A percentile compares a stretch with the other conserved stretches of the same genome.
These are phyloP conservation scores for Calvatia gigantea DNA, from an alignment of 768 basidiomycete species.

Conservation along the genomic window DNA sequence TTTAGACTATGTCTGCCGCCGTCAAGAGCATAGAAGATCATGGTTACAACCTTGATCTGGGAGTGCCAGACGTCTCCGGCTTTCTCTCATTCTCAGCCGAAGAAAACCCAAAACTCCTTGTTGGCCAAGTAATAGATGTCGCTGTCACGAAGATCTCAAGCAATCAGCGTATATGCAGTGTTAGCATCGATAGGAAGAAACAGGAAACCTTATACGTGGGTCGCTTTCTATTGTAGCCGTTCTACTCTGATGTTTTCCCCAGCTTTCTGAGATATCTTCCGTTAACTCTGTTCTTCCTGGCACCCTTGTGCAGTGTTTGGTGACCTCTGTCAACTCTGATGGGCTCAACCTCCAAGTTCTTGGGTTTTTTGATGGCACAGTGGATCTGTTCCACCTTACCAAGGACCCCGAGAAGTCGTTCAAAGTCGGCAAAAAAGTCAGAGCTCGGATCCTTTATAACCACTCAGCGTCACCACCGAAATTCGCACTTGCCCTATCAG, in stretches of 20 bases:
- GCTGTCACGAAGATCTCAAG: conserved; percentile 65
- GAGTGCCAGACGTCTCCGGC: conserved; percentile 72
- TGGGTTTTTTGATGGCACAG: conserved; percentile 89
- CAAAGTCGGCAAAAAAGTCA: conserved; percentile 73
- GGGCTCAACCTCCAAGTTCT: conserved; percentile 88
- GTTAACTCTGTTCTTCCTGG: conserved; percentile 87
- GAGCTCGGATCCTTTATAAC: conserved; percentile 81
- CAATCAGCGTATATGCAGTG: conserved; percentile 77
- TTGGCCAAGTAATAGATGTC: conserved; percentile 68
- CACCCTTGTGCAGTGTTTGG: conserved; percentile 71
- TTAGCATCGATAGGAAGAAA: conserved; percentile 49
- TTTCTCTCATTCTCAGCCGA: conserved; percentile 71
- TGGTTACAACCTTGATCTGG: conserved; percentile 88
- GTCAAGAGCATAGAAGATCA: conserved; percentile 90
- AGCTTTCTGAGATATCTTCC: conserved; percentile 77
- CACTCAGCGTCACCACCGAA: conserved; percentile 71
- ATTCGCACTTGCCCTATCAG: conserved; percentile 76
- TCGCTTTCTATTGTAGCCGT: conserved; percentile 11
- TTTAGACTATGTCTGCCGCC: conserved; percentile 69
- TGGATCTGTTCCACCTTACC: conserved; percentile 76
- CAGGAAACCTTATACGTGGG: conserved; percentile 56
- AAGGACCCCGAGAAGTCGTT: conserved; percentile 38
- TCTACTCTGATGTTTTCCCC: background rate
- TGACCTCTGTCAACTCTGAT: conserved; percentile 68
- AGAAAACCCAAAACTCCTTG: conserved; percentile 31